phyloP scores from a whole-genome alignment of 2,329 filamentous ascomycete species.

The Xylaria sp. region DNA sequence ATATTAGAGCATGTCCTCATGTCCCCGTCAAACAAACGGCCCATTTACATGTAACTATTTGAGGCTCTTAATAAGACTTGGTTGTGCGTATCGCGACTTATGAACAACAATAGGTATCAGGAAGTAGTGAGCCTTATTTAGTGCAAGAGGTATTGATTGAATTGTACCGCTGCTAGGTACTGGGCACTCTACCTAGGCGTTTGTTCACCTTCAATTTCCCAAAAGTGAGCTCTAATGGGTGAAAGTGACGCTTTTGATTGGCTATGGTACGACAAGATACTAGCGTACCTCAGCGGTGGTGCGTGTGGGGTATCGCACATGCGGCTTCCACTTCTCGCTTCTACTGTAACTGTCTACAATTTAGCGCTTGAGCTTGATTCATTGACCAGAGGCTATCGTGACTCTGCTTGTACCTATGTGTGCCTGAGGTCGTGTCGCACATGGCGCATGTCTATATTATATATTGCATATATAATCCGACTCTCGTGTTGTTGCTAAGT shows the following conservation, averaged over 20 bases:
- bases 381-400: not conserved
- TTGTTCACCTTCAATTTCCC: not conserved
- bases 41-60: no score
- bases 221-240: not conserved
- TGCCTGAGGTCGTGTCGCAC: not conserved
- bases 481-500: not conserved
- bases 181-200: not conserved
- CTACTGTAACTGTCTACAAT: slow-evolving; percentile 23
- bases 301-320: slow-evolving; percentile 12
- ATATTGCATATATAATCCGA: not conserved
- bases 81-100: no score
- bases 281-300: not conserved
- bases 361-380: slow-evolving; percentile 8
- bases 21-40: no score
- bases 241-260: not conserved
- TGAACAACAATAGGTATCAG: no score
- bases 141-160: no score
- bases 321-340: slow-evolving; percentile 7
- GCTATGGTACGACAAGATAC: slow-evolving; percentile 11
- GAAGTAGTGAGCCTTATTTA: no score
- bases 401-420: not conserved
- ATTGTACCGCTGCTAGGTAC: no score
- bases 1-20: no score
- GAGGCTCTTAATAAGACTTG: no score
- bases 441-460: not conserved